Conservation (phyloP, 2,329 filamentous ascomycete genomes). For the Fusarium veterinarium region DNA sequence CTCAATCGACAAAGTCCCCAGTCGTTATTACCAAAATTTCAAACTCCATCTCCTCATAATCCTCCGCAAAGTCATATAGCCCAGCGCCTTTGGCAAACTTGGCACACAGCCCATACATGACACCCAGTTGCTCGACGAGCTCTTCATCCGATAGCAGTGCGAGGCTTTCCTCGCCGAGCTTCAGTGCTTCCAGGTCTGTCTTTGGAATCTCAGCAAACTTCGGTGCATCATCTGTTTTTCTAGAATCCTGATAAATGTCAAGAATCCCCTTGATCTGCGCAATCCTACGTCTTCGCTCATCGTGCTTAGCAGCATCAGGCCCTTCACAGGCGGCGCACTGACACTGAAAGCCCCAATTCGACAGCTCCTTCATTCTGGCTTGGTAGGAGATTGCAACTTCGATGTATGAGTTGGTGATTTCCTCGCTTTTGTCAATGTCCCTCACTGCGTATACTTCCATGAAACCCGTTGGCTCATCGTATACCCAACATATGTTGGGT, state of each 20-base stretch:
- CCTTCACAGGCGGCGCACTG: not conserved
- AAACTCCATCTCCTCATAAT: conserved; percentile 16
- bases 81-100: conserved; percentile 3
- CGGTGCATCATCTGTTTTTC: not conserved
- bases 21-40: conserved; percentile 14
- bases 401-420: conserved; percentile 22
- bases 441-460: conserved; percentile 17
- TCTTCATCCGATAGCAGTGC: not conserved
- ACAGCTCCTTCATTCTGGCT: not conserved
- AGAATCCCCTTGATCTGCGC: conserved; percentile 9
- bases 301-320: not conserved
- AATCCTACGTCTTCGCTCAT: conserved; percentile 16
- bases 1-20: conserved; percentile 1
- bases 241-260: conserved; percentile 1
- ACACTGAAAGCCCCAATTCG: conserved; percentile 8
- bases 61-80: not conserved
- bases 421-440: not conserved
- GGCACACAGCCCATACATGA: conserved; percentile 13
- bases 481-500: conserved; percentile 18
- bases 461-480: conserved; percentile 4
- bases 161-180: not conserved
- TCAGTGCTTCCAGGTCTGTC: conserved; percentile 2
- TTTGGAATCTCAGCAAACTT: conserved; percentile 13
- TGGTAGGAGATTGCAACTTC: not conserved
- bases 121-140: conserved; percentile 7